Conservation (phyloP, 2,329 filamentous ascomycete genomes). For the Sporothrix protearum region DNA sequence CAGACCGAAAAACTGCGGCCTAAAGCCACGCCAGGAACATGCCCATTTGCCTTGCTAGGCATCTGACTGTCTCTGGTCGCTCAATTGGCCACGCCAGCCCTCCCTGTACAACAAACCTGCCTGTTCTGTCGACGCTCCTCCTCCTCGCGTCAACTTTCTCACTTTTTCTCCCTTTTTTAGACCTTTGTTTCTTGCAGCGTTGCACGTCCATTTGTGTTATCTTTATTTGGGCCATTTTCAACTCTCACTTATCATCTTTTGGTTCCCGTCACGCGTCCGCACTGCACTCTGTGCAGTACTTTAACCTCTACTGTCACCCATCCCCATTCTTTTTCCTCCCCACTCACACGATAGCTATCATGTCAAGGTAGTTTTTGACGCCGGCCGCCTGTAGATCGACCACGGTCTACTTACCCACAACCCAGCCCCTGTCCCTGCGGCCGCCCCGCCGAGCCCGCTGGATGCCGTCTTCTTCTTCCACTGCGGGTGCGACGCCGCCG, state of each 20-base stretch:
- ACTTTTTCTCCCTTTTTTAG: neutral
- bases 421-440: neutral
- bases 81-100: neutral
- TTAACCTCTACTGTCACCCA: neutral
- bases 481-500: slow-evolving; percentile 11
- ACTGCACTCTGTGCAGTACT: neutral
- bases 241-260: neutral
- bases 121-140: slow-evolving; percentile 12
- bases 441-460: slow-evolving; percentile 16
- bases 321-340: neutral
- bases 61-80: neutral
- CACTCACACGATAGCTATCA: neutral
- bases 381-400: neutral
- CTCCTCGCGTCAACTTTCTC: slow-evolving; percentile 10
- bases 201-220: neutral
- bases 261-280: neutral
- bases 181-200: neutral
- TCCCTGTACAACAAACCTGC: neutral
- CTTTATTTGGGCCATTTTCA: too few species aligned
- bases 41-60: neutral
- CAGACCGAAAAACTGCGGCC: neutral
- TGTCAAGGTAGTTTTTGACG: slow-evolving; percentile 2
- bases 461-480: neutral
- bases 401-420: neutral
- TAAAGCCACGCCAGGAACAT: neutral